Base-by-base conservation (phyloP, 73 alveolate species). In the Paramecium primaurelia region DNA sequence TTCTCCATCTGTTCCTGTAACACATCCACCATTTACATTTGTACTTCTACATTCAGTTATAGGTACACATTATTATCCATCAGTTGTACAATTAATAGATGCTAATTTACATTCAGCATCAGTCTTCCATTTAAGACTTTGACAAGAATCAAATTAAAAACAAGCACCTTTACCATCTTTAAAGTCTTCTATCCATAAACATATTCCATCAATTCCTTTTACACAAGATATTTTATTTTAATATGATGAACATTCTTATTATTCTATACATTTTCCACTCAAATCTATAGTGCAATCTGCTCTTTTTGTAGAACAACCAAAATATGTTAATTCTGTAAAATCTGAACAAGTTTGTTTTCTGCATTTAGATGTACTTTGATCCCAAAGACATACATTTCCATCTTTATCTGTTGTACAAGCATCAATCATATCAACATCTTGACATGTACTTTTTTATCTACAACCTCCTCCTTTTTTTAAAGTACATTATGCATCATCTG, bases 1-100 rank as follows among this genome's bases (percentile, higher is more conserved):
- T 42, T 30, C 44, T 22, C 90, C 90, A 77, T 77, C 90, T 7
- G 90, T 77, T 4, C 90, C 90, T 22, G 90, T 77, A 12, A 77
- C 44, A 44, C 90, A 77, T 25, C 90, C 90, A 26, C 90, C 90
- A 77, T 40, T 44, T 8, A 77, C 30, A 44, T 40, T 44, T 44
- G 69, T 77, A 8, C 51, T 22, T 77, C 47, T 22, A 44, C 90
- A 77, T 22, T 44, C 51, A 42, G 42, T 77, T 8, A 77, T 40
- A 1, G 75, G 75, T 18, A 77, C 69, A 47, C 90, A 77, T 18
- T 44, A 37, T 5, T 18, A 3, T 44, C 90, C 90, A 77, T 77
- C 44, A 7, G 90, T 77, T 3, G 90, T 77, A 47, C 90, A 77
- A 6, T 28, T 25, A 44, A 0, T 26, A 3, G 90, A 77, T 40